These are phyloP conservation scores for Citrullus colocynthis DNA, from an alignment of 306 rosid genomes.

Conservation along the genomic window DNA sequence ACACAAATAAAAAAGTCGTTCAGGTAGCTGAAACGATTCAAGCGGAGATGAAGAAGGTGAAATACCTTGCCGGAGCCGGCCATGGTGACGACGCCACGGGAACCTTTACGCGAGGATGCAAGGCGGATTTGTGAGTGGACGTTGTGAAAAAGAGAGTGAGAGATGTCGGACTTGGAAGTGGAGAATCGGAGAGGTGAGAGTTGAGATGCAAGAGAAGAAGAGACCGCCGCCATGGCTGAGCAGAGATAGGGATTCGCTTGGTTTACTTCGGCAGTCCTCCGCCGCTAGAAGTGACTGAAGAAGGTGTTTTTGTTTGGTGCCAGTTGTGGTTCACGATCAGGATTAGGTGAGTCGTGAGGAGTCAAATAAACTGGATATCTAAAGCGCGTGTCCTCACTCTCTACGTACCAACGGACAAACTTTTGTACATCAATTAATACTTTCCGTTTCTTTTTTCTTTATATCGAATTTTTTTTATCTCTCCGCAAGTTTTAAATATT, in stretches of 20 bases:
- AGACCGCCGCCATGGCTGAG: conserved; percentile 54
- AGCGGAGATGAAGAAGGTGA: not conserved
- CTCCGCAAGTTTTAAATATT: too few species aligned
- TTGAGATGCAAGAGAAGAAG: conserved; percentile 72
- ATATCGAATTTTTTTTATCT: too few species aligned
- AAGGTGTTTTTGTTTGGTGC: not conserved
- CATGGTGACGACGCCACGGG: conserved; percentile 65
- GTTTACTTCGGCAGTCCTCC: not conserved
- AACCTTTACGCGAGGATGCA: conserved; percentile 44
- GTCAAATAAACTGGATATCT: not conserved
- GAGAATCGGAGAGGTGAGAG: conserved; percentile 59
- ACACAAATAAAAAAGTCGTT: not conserved
- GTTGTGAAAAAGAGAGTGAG: conserved; percentile 32
- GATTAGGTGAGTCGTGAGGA: not conserved
- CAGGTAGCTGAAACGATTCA: not conserved
- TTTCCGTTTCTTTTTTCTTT: too few species aligned
- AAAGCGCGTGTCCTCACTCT: conserved; percentile 4
- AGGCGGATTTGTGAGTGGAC: conserved; percentile 47
- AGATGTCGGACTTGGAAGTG: conserved; percentile 28
- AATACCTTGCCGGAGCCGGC: conserved; percentile 83
- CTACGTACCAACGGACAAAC: not conserved
- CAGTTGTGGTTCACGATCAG: not conserved
- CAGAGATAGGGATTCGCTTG: not conserved
- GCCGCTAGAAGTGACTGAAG: not conserved
- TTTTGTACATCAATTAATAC: not conserved